Base-by-base conservation (phyloP, 768 basidiomycete genomes). In the Macrolepiota fuliginosa region DNA sequence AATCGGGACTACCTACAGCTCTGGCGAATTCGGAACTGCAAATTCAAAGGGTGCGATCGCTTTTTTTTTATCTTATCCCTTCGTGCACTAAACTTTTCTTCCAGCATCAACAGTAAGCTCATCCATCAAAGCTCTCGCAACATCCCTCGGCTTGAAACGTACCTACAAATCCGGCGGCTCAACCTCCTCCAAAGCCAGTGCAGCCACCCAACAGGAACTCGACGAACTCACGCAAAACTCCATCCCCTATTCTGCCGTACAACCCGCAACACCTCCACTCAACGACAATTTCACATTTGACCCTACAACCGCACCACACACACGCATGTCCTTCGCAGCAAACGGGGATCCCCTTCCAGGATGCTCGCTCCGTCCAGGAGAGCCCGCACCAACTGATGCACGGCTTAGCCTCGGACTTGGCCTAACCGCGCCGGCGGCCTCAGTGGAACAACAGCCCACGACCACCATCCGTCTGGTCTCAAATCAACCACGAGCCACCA, bases 71-170 rank as follows among this genome's bases (percentile, higher is more conserved):
- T 64, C 64, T 49, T 42, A 57, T 40, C 50, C 59, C 42, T 37
- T 53, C 63, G 3, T 51, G 24, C 45, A 36, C 47, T 27, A 17
- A 51, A 25, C 32, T 39, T 35, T 27, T 54, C 22, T n/a, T 63
- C 36, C 70, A 89, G 85, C 77, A 39, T 80, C 84, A n/a, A 83
- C 79, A 15, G 83, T 92, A 15, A 76, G 79, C 47, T 91, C 91
- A 1, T 93, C 92, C 39, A 81, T 94, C 63, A 88, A 81, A 70
- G 86, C 88, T 0, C 76, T 94, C 45, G 92, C 89, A n/a, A 86
- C 77, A 45, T 91, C 91, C 12, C 77, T 91, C 29, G 88, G 89
- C 42, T 79, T 92, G 67, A 90, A 86, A 71, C 86, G 86, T 29
- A 70, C 74, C 50, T 59, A 58, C 62, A 67, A 57, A 67, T 64